Percentiles rank a stretch among this genome's conserved stretches.
Conservation (phyloP, 2,329 filamentous ascomycete species). For the Stachybotrys chlorohalonatus region DNA sequence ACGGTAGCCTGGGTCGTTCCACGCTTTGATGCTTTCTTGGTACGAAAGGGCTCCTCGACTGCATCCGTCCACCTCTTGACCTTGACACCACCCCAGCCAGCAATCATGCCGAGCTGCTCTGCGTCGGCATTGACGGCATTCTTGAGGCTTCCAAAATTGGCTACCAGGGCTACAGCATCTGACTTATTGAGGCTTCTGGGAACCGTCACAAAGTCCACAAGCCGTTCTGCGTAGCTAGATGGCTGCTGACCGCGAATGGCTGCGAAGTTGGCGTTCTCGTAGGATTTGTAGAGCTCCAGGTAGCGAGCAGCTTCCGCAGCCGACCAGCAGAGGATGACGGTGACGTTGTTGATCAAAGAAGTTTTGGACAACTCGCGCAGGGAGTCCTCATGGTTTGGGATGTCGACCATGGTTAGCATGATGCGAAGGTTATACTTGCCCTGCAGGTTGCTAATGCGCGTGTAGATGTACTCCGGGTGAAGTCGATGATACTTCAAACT, state of each 20-base stretch:
- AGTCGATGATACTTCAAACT: constrained; percentile 93
- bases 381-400: constrained; percentile 84
- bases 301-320: constrained; percentile 90
- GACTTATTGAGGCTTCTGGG: constrained; percentile 89
- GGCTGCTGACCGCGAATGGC: constrained; percentile 82
- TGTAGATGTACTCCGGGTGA: constrained; percentile 97
- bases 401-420: constrained; percentile 86
- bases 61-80: constrained; percentile 76
- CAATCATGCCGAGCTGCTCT: constrained; percentile 76
- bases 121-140: constrained; percentile 80
- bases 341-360: constrained; percentile 84
- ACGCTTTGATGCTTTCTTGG: constrained; percentile 57
- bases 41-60: constrained; percentile 77
- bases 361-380: constrained; percentile 89
- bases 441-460: constrained; percentile 74
- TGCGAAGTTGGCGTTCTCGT: constrained; percentile 72
- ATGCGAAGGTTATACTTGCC: constrained; percentile 83
- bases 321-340: constrained; percentile 87
- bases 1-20: constrained; percentile 21
- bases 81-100: constrained; percentile 93
- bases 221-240: constrained; percentile 72
- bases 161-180: constrained; percentile 82
- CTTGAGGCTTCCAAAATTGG: constrained; percentile 82
- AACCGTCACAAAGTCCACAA: constrained; percentile 88
- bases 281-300: constrained; percentile 88